Conservation (phyloP, 2,329 filamentous ascomycete species). For the Mariannaea sp. region DNA sequence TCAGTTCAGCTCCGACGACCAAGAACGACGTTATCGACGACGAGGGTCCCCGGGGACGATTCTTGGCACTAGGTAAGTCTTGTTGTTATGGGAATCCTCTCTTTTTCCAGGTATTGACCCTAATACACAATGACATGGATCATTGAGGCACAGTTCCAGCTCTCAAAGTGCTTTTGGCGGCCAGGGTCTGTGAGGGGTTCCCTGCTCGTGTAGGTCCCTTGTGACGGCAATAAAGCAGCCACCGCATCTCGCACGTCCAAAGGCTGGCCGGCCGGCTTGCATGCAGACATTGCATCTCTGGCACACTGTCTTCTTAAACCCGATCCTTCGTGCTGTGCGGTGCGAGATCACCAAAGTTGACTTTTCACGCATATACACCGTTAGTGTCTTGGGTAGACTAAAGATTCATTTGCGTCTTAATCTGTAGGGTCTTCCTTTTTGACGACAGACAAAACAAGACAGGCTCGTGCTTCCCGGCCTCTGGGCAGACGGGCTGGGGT, state of each 20-base stretch:
- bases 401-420: no score
- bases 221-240: constrained; percentile 8
- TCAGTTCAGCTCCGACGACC: neutral
- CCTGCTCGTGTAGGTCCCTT: neutral
- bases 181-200: constrained; percentile 11
- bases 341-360: no score
- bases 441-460: no score
- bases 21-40: neutral
- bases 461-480: neutral
- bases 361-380: no score
- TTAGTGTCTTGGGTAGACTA: no score
- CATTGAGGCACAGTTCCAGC: constrained; percentile 5
- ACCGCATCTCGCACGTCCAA: neutral
- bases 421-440: no score
- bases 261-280: no score
- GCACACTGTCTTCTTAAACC: no score
- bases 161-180: constrained; percentile 9
- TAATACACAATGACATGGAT: constrained; percentile 13
- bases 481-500: constrained; percentile 9
- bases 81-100: constrained; percentile 6
- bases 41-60: constrained; percentile 9
- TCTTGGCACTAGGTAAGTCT: neutral
- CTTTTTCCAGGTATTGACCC: constrained; percentile 5
- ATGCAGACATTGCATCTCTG: no score
- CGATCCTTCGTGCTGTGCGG: no score